Evolutionary conservation across 441 rosid genomes (phyloP), one percentile per base, ranked within the genome.

Genomic region (Omphalea diandra): DNA sequence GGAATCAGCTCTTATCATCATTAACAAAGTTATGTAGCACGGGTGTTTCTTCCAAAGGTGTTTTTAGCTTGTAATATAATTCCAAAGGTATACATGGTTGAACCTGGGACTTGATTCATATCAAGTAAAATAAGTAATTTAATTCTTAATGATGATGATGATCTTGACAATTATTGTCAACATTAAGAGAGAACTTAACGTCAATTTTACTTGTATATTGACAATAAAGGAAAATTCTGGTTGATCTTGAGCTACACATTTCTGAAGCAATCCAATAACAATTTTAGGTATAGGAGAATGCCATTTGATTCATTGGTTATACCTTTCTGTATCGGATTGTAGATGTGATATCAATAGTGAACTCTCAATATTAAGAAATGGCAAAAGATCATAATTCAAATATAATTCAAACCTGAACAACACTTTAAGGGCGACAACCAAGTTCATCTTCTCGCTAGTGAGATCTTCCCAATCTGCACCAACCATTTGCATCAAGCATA

Each of bases 401-500:
- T n/a, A n/a, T n/a, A n/a, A n/a, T n/a, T 24, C 64, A 65, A 52
- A 90, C 96, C 94, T 93, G 92, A 75, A 95, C 89, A 47, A 95
- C 76, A 65, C 98, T 75, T 29, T 82, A 83, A 24, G 83, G 77
- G 35, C 94, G 89, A 75, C 90, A 79, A 50, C 84, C 88, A 31
- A 95, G 92, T 81, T 90, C 75, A 73, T 89, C 94, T 83, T 93
- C 95, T 22, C 90, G 78, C 69, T 75, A 79, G 73, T 80, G 75
- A 1, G 98, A 90, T 79, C 83, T 86, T 58, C 79, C 97, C 98
- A 95, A 70, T 95, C 99, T 11, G 97, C 97, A 26, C 98, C 99
- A 54, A 90, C 79, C 91, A 95, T 80, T 84, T 90, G 89, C 93
- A 85, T 87, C 81, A 87, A 62, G 15, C n/a, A n/a, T n/a, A n/a